Base-by-base conservation (phyloP, 2,329 filamentous ascomycete genomes). In the Cucurbitaria berberidis region DNA sequence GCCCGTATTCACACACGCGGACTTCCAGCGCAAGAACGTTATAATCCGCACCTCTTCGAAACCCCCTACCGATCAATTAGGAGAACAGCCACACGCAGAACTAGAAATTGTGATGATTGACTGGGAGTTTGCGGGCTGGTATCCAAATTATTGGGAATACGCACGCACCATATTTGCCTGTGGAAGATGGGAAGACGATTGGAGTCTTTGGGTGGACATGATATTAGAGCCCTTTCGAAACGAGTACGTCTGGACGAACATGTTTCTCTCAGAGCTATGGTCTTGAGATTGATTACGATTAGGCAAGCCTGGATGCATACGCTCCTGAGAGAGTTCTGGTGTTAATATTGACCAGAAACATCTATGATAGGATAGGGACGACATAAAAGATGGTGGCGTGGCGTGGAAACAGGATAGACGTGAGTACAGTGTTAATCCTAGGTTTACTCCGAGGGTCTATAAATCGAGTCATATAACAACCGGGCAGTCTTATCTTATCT, bases 91-190 rank as follows among this genome's bases (percentile, higher is more conserved):
- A 47, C 43, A 43, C 34, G 41, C 54, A 34, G 34, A 61, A 26
- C 51, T 47, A 35, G 45, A 72, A 45, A 55, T 76, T 1, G 67
- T 70, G 6, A 59, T 80, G 16, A 67, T 80, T 45, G 75, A 78
- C 64, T 79, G 74, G 77, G 76, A 77, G 49, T 71, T 51, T 39
- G 65, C 74, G 18, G 74, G 74, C 27, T 77, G 72, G 74, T 75
- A 74, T 56, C 75, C 74, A 21, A 66, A 49, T 18, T 77, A 77
- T 57, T 78, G 73, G 75, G 76, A 77, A 59, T 77, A 76, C 59
- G 68, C 71, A 24, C 69, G 65, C 51, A 69, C 76, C 36, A 58
- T 73, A 49, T 70, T 67, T 60, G 62, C 60, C 36, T 69, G 65
- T 44, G 67, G 69, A 40, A 43, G 55, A 53, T 76, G 70, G 67